Conservation (phyloP, 2,329 filamentous ascomycete species). For the Harringtonia aguacate region DNA sequence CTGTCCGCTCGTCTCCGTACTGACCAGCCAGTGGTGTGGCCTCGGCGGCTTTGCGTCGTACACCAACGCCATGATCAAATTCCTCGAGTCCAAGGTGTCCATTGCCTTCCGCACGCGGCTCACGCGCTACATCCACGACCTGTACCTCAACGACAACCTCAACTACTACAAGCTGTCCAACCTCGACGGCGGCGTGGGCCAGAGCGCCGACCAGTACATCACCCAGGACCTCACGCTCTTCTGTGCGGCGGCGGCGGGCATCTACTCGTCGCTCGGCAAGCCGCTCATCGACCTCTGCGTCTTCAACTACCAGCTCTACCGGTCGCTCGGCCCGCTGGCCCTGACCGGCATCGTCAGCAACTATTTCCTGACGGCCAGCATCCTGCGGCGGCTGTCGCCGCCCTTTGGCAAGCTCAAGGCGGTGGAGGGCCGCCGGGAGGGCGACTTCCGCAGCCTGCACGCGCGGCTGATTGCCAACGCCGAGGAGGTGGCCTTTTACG, state of each 20-base stretch:
- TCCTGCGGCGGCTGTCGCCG: slow-evolving; percentile 78
- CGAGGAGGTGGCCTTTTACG: slow-evolving; percentile 96
- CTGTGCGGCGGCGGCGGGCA: slow-evolving; percentile 79
- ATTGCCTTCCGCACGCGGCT: slow-evolving; percentile 94
- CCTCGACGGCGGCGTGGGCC: slow-evolving; percentile 82
- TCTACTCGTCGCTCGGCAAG: slow-evolving; percentile 97
- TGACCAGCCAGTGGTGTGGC: slow-evolving; percentile 61
- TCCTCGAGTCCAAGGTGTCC: slow-evolving; percentile 91
- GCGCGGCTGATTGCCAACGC: slow-evolving; percentile 90
- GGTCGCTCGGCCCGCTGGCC: slow-evolving; percentile 79
- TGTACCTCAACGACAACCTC: slow-evolving; percentile 88
- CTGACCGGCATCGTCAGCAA: slow-evolving; percentile 79
- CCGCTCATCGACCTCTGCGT: slow-evolving; percentile 94
- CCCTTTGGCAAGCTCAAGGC: slow-evolving; percentile 96
- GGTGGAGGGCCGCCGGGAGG: slow-evolving; percentile 88
- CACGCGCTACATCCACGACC: slow-evolving; percentile 91
- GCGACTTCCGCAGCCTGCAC: slow-evolving; percentile 86
- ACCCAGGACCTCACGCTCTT: slow-evolving; percentile 95
- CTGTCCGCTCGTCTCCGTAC: neutral
- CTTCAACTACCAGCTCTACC: slow-evolving; percentile 96
- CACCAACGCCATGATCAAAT: slow-evolving; percentile 99
- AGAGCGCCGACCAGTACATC: slow-evolving; percentile 92
- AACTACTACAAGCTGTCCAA: slow-evolving; percentile 96
- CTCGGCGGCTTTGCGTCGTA: slow-evolving; percentile 91
- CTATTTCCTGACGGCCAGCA: slow-evolving; percentile 87